A percentile compares a stretch with the other conserved stretches of the same genome.
Evolutionary conservation across 2,329 filamentous ascomycete species (phyloP).

Genomic region (Juglanconis oblonga): DNA sequence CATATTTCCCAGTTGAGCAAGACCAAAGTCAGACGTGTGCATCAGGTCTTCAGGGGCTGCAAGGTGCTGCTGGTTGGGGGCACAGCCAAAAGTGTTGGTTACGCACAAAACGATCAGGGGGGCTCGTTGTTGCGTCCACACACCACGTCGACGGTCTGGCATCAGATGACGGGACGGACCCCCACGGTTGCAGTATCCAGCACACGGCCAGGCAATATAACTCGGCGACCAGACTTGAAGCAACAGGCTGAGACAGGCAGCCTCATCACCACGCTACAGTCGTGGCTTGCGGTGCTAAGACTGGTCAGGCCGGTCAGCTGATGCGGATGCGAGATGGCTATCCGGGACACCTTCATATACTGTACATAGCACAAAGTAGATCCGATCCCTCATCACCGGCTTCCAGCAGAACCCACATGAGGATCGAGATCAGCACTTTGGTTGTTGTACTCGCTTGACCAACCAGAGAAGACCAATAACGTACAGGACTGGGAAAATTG

Average conservation of each 20-base stretch:
- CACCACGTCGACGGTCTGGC: not conserved
- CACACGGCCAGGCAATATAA: not conserved
- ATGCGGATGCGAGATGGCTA: not conserved
- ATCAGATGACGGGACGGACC: not conserved
- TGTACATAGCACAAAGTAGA: not conserved
- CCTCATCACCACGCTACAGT: conserved; percentile 6
- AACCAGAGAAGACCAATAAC: not conserved
- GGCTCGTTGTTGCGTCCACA: not conserved
- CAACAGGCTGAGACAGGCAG: conserved; percentile 7
- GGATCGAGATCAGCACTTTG: no score
- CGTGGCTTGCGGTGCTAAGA: not conserved
- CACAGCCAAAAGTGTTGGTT: not conserved
- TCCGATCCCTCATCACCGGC: no score
- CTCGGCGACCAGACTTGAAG: not conserved
- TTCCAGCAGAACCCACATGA: no score
- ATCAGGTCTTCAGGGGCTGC: not conserved
- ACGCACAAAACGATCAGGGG: not conserved
- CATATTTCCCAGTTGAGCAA: no score
- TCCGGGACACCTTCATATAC: not conserved
- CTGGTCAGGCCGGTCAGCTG: conserved; percentile 3
- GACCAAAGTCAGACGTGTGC: not conserved
- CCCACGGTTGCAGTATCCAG: not conserved
- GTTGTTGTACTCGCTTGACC: no score
- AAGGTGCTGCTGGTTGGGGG: not conserved
- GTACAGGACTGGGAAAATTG: not conserved